These are phyloP conservation scores for Erigeron canadensis DNA, from an alignment of 129 eudicot species.

Conservation along the genomic window DNA sequence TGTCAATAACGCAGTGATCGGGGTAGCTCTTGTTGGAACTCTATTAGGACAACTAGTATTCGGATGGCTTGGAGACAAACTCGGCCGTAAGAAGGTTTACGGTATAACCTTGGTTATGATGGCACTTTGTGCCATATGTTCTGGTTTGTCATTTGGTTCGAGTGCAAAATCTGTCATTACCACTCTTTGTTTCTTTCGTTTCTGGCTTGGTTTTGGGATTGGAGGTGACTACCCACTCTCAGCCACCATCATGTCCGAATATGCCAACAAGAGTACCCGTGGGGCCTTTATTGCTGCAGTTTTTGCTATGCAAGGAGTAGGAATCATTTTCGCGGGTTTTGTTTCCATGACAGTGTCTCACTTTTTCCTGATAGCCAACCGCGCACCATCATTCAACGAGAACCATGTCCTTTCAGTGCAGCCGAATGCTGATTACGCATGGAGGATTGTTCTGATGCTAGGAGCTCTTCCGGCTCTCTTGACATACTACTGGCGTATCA, in stretches of 20 bases:
- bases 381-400: not conserved
- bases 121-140: conserved; percentile 51
- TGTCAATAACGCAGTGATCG: conserved; percentile 40
- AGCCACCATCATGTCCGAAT: conserved; percentile 75
- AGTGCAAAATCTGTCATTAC: conserved; percentile 42
- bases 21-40: conserved; percentile 63
- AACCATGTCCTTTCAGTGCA: conserved; percentile 39
- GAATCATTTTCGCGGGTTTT: conserved; percentile 59
- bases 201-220: conserved; percentile 72
- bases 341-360: conserved; percentile 48
- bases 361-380: conserved; percentile 11
- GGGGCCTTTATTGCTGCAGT: conserved; percentile 63
- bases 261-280: conserved; percentile 57
- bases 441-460: conserved; percentile 59
- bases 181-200: conserved; percentile 57
- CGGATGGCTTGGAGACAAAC: conserved; percentile 63
- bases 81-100: conserved; percentile 60
- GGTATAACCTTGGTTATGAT: conserved; percentile 53
- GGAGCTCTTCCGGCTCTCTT: conserved; percentile 57
- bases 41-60: conserved; percentile 52
- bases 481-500: conserved; percentile 61
- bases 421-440: conserved; percentile 47
- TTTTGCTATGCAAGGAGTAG: conserved; percentile 73
- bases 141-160: conserved; percentile 53
- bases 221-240: conserved; percentile 73